Base-by-base conservation (phyloP, 495 filamentous ascomycete genomes). In the Amphirosellinia nigrospora region DNA sequence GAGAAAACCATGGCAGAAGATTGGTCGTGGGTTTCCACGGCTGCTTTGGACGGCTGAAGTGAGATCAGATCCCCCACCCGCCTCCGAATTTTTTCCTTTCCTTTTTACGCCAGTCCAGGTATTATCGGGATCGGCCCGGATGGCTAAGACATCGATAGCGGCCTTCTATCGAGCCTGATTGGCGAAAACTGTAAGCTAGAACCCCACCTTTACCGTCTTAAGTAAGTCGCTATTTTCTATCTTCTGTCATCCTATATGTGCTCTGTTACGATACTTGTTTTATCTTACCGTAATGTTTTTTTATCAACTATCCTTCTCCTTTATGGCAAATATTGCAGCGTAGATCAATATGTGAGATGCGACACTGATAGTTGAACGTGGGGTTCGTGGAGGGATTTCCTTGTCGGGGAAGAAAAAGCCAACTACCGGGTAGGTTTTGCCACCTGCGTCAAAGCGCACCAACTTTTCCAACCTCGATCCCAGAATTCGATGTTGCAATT, bases 41-140 rank as follows among this genome's bases (percentile, higher is more conserved):
- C 23, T 45, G 26, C 28, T 52, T 46, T 23, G 13, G 13, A 16
- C 26, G 15, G 63, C 28, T 41, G 16, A 21, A 28, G 19, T 65
- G 32, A 10, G 3, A 50, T 50, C 26, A n/a, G n/a, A n/a, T n/a
- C n/a, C n/a, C n/a, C n/a, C n/a, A 7, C 32, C 46, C 45, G n/a
- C 34, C 13, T 65, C 34, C 30, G 41, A 48, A n/a, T n/a, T 41
- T 65, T 64, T 64, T 21, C 28, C 41, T 19, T 34, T 48, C 16
- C 28, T 65, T 53, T 39, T 19, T 16, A 39, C 7, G 45, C 28
- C 30, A 52, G 61, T 64, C 46, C 46, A 46, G 46, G 21, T 65
- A 52, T 11, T 46, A 6, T 53, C 63, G 63, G 63, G 26, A 53
- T 52, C 63, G 63, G 63, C 0, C 63, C 63, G 63, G 63, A 32